Evolutionary conservation across 2,329 filamentous ascomycete species (phyloP), one percentile per base, ranked within the genome.

Genomic region (Akanthomyces lecanii): DNA sequence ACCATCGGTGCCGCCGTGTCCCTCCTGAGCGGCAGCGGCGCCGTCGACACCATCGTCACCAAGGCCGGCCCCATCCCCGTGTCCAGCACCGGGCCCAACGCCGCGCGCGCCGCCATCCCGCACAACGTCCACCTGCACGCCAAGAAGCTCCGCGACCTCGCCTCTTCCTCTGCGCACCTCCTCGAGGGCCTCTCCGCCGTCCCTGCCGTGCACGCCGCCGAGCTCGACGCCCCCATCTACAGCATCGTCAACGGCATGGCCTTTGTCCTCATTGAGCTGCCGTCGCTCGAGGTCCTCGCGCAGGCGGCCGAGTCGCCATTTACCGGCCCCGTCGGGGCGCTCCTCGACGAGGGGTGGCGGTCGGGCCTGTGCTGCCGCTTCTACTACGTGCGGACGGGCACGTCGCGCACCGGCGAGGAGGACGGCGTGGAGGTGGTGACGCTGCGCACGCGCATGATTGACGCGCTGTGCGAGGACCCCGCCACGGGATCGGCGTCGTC

Each of bases 201-300:
- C 33, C 50, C 66, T 0, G 65, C 64, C 5, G 71, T 79, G 54
- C 70, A 70, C 25, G 61, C 71, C n/a, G 73, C 74, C 5, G 77
- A 80, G 72, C 66, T 77, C 38, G 64, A 67, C 12, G 78, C 81
- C 10, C 81, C 82, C 16, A 69, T 85, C 21, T 80, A 86, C 62
- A 87, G 83, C 66, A 84, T 92, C 52, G 89, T 92, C 42, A 85
- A 85, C 51, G 90, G 90, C 54, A 89, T 93, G 87, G 85, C 84
- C 0, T 92, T 92, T 72, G 74, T 85, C n/a, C 81, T 91, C 38
- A 78, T 89, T 16, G 76, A 84, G 67, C 77, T 95, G 25, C 78
- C 83, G 0, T 81, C 79, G 61, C 73, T 91, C 11, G 85, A 85
- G 36, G 79, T 82, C 8, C 78, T 94, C 21, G 79, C 75, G 5